phyloP scores from a whole-genome alignment of 163 green algal species.

The Botryococcus braunii region DNA sequence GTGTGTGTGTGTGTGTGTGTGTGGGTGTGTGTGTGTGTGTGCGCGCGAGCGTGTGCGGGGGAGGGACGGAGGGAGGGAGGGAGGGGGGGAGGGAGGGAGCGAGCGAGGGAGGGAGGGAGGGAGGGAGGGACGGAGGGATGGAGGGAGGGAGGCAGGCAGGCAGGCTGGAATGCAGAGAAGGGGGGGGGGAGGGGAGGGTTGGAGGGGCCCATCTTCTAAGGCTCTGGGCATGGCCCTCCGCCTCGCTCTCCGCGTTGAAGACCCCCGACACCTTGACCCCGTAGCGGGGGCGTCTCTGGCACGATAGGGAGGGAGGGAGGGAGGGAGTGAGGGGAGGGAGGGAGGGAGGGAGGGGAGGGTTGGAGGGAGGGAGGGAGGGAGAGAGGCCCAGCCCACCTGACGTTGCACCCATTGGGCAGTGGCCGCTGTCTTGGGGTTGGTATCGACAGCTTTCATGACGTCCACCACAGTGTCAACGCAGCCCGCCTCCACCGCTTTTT shows the following conservation, averaged over 20 bases:
- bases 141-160: too few species aligned
- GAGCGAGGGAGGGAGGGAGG: too few species aligned
- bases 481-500: constrained; percentile 44
- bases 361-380: background rate
- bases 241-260: background rate
- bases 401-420: constrained; percentile 39
- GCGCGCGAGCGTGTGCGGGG: too few species aligned
- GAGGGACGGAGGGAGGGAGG: too few species aligned
- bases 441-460: constrained; percentile 32
- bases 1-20: too few species aligned
- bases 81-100: too few species aligned
- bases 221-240: background rate
- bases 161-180: too few species aligned
- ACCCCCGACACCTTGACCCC: background rate
- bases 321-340: background rate
- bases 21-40: too few species aligned
- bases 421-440: background rate
- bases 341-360: background rate
- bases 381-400: constrained; percentile 22
- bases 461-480: constrained; percentile 43
- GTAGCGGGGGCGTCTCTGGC: too few species aligned
- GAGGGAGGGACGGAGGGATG: too few species aligned
- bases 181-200: too few species aligned
- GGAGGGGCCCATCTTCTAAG: background rate
- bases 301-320: too few species aligned